Conservation (phyloP, 768 basidiomycete genomes). For the Pluteus cervinus region DNA sequence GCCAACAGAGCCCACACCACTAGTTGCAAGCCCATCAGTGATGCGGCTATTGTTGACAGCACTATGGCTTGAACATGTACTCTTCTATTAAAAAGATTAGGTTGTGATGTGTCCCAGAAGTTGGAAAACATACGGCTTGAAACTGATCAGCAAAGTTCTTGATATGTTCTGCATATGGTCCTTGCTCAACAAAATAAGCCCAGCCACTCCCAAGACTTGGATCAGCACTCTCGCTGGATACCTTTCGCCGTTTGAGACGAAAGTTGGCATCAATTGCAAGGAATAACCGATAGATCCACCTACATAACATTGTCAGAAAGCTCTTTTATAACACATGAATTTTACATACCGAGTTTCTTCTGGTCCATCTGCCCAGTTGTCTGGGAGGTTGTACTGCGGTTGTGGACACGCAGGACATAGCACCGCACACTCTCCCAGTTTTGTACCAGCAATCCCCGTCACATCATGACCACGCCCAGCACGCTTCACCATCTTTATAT, state of each 20-base stretch:
- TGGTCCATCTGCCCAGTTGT: no score
- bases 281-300: constrained; percentile 11
- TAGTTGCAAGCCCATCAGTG: constrained; percentile 5
- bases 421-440: constrained; percentile 7
- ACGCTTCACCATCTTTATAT: constrained; percentile 6
- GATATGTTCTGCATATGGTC: constrained; percentile 7
- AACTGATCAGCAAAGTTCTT: constrained; percentile 3
- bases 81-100: not conserved
- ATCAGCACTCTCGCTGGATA: constrained; percentile 12
- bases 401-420: constrained; percentile 8
- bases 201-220: constrained; percentile 13
- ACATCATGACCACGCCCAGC: constrained; percentile 3
- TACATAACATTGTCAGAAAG: constrained; percentile 1
- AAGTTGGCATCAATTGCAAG: constrained; percentile 15
- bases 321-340: no score
- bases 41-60: constrained; percentile 7
- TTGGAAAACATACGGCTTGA: constrained; percentile 6
- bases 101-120: no score
- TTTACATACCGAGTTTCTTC: no score
- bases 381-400: constrained; percentile 5
- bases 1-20: constrained; percentile 7
- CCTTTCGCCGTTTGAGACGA: constrained; percentile 9
- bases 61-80: constrained; percentile 6
- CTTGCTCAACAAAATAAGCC: constrained; percentile 14
- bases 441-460: constrained; percentile 1